Evolutionary conservation across 2,329 filamentous ascomycete species (phyloP), one percentile per base, ranked within the genome.

Genomic region (Colletotrichum musae): DNA sequence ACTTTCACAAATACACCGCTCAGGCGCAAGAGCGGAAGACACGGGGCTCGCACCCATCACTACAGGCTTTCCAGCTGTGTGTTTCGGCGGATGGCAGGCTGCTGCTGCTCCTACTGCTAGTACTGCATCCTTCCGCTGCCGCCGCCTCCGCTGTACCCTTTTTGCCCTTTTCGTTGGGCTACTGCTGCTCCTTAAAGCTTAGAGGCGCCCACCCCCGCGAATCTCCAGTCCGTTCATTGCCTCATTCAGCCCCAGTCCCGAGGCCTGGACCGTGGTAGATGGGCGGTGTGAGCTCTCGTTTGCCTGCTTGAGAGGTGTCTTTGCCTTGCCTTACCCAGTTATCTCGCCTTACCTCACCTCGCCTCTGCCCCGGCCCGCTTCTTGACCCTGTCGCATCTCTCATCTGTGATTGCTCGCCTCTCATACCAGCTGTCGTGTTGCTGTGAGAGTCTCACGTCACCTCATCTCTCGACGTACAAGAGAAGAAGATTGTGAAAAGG

Each of bases 231-330:
- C 64, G 58, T 53, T 47, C 64, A n/a, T 66, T 67, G 67, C 67
- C 62, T 66, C 63, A 61, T 43, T 50, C 68, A 64, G 64, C 52
- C 58, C 52, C 51, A 67, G 63, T 52, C 51, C 62, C 57, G 57
- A 67, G 32, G 51, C 51, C 57, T 58, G 26, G 36, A 47, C 57
- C 54, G 28, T 58, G 13, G 32, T 47, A 53, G 58, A 70, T 68
- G 52, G 64, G 68, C 68, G 68, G 68, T 70, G 68, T 70, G 68
- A 70, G 68, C 68, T 51, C 51, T 43, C 36, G 58, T 36, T 28
- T 43, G 41, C 41, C 41, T 43, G 41, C 41, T 43, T 43, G 41
- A 36, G 32, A 36, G 32, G 32, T 36, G 28, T 36, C 32, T 36
- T 56, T 58, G 54, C 52, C 60, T 48, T 48, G 48, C 28, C 56